Evolutionary conservation across 352 stramenopile species (phyloP), one percentile per base, ranked within the genome.

Genomic region (Phytophthora quininea): DNA sequence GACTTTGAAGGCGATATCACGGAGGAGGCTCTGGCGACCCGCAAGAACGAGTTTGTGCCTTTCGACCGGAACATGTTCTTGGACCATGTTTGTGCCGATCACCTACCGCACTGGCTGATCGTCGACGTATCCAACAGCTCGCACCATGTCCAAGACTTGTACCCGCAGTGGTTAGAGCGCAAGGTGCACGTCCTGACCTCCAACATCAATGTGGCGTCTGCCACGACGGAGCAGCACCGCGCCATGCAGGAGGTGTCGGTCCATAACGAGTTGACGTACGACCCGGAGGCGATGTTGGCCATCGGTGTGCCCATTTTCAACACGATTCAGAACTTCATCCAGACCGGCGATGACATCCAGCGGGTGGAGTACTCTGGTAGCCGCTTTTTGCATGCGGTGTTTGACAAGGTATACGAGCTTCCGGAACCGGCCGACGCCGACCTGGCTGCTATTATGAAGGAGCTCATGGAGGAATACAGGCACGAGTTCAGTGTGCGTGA

Each of bases 121-220:
- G 88, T 99, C 54, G 97, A 99, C 67, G 96, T 97, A 38, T 98
- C 95, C 4, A 93, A 96, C 67, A 92, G 93, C 49, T 76, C 78
- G 2, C 63, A 83, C n/a, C 79, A 91, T 63, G 86, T 95, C n/a
- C 82, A 89, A 24, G 71, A 79, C 29, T 76, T 95, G 51, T 97
- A 99, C 73, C 85, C 89, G 24, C 71, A 81, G 35, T 99, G 96
- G 96, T 71, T 99, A 3, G 80, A 65, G 14, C 78, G 80, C 54
- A 95, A 96, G 55, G 85, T 98, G 65, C 89, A 98, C 73, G 74
- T 99, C 35, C 92, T 98, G 53, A 98, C 90, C 11, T 87, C 90
- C 19, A 98, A 98, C 64, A 86, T 97, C 61, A 93, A 96, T 59
- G 93, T 93, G 35, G 80, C 95, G 11, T 89, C 86, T 3, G 84